Evolutionary conservation across 2,329 filamentous ascomycete genomes (phyloP).

Genomic region (Fusarium udum): DNA sequence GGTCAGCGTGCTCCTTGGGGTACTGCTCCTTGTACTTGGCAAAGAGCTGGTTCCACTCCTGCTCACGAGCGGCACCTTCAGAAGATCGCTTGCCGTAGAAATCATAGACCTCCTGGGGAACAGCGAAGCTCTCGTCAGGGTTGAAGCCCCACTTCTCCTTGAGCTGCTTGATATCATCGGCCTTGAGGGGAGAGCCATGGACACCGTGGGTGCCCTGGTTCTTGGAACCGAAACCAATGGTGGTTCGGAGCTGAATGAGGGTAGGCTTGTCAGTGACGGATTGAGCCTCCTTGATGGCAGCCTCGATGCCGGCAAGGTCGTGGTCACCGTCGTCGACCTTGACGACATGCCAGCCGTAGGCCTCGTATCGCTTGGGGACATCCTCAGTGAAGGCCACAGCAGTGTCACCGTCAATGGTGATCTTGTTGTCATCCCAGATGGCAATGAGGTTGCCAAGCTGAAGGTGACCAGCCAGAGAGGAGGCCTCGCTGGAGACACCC

Average conservation of each 20-base stretch:
- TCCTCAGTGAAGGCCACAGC: conserved; percentile 98
- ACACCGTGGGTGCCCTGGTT: conserved; percentile 94
- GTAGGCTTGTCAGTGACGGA: conserved; percentile 95
- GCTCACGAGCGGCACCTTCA: conserved; percentile 86
- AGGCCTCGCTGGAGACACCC: conserved; percentile 93
- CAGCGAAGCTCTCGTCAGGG: conserved; percentile 89
- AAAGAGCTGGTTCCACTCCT: conserved; percentile 95
- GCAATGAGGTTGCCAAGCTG: conserved; percentile 97
- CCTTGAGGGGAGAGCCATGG: conserved; percentile 95
- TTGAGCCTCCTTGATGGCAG: conserved; percentile 85
- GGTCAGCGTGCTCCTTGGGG: conserved; percentile 81
- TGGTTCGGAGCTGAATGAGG: conserved; percentile 96
- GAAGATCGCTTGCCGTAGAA: conserved; percentile 84
- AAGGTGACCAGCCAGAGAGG: conserved; percentile 91
- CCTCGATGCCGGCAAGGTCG: conserved; percentile 88
- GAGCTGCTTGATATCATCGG: conserved; percentile 90
- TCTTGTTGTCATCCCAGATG: conserved; percentile 99
- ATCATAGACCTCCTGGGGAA: conserved; percentile 95
- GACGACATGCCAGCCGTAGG: conserved; percentile 95
- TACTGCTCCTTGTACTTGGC: conserved; percentile 84
- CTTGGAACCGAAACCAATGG: conserved; percentile 94
- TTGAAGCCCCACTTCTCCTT: conserved; percentile 97
- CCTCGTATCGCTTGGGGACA: conserved; percentile 91
- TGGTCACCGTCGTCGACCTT: conserved; percentile 87
- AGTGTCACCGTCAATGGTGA: conserved; percentile 93